Base-by-base conservation (phyloP, 768 basidiomycete genomes). In the Lactarius akahatsu region DNA sequence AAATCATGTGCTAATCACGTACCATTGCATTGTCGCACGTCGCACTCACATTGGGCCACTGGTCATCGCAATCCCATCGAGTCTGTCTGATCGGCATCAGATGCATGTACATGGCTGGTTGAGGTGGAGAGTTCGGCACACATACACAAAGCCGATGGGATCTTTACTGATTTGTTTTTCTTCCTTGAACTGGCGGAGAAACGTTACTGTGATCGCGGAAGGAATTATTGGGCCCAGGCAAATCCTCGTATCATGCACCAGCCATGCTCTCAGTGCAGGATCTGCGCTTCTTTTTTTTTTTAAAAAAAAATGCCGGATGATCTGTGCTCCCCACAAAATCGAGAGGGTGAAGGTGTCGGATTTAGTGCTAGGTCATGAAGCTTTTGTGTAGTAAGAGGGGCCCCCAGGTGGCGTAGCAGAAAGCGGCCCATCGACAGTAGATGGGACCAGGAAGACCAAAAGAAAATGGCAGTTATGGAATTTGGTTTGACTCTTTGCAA, bases 91-190 rank as follows among this genome's bases (percentile, higher is more conserved):
- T 38, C 38, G 38, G 38, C 38, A 10, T 38, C 13, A 64, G 91
- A 93, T 34, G 94, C 93, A 78, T 96, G 93, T 10, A 94, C 87
- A 79, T 96, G 94, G 61, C 93, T 95, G 73, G 60, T 62, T 75
- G 71, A 66, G 72, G 71, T 66, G 70, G 71, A 64, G 61, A 67
- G 61, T 43, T 63, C 60, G 57, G 11, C 64, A 70, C 59, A 86
- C 91, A 76, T 81, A 96, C 92, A 91, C 82, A 75, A 94, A 94
- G 69, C 86, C 88, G 23, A 83, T 90, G 7, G 94, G 94, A 63
- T 93, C 91, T 76, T 94, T 94, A 78, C 85, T 91, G 72, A 94
- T 86, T 70, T 85, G 80, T 10, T 40, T 40, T 15, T 70, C 85
- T 84, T 47, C 80, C 82, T 77, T 86, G 34, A 61, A 73, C 71